Evolutionary conservation across 139 green algal species (phyloP), one percentile per base, ranked within the genome.

Genomic region (Tetradesmus lagerheimii): DNA sequence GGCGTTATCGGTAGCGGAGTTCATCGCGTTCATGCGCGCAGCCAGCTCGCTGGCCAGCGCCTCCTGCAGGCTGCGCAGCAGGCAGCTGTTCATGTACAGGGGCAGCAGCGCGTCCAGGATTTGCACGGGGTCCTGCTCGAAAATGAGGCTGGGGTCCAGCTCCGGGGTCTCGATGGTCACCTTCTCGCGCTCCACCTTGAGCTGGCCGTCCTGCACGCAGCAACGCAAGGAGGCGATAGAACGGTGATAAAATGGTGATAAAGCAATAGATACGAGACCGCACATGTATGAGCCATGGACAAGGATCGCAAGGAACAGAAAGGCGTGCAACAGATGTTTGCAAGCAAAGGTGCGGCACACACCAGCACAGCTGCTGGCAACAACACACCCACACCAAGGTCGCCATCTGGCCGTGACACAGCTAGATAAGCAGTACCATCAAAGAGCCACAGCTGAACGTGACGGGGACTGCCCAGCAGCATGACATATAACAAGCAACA

Each of bases 21-120:
- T 98, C 98, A 99, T 99, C 86, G 98, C 98, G 89, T 99, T 99
- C 98, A 99, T 99, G 91, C 98, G 96, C 0, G 98, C 96, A n/a
- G 98, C 97, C 90, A 99, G 96, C 97, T 99, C 98, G 23, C 93
- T 98, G 71, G 98, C 98, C 86, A 99, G 93, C 15, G 97, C 95
- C 95, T 99, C 98, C 93, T 98, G 93, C 76, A 97, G 93, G 37
- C 90, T 89, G 80, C 97, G 93, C 86, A 99, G 96, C 79, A 99
- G 93, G 88, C 95, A 97, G 79, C 92, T 94, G 95, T 99, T 99
- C 88, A 99, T 94, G 97, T 99, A 99, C 64, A 99, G 94, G 37
- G 98, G 98, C 93, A 99, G 96, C 89, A 99, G 94, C 4, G 98
- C 96, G 89, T 99, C 98, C 83, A 99, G 94, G 88, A 99, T 99